Base-by-base conservation (phyloP, 495 filamentous ascomycete genomes). In the Penicillium paxilli region DNA sequence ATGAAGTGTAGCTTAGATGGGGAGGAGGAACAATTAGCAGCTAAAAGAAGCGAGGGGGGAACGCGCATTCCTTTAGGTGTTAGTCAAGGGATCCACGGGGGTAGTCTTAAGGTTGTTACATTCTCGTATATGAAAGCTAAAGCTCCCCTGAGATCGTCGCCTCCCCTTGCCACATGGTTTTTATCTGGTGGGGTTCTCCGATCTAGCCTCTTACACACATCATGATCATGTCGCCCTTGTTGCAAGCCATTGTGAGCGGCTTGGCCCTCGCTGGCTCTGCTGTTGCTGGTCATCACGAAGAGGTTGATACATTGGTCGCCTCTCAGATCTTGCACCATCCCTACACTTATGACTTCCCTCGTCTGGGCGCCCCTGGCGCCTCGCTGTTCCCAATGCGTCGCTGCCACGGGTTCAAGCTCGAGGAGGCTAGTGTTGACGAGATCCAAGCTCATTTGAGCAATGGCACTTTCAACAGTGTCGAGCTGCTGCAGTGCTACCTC, bases 401-500 rank as follows among this genome's bases (percentile, higher is more conserved):
- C 9, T 90, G 87, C 67, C 70, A 81, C 49, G 80, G 80, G 21
- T 68, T 88, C 55, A 72, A 75, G 37, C 69, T 90, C 25, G 85
- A 87, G 65, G 87, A 90, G 58, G 78, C 84, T 11, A 77, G 71
- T 25, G 80, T 84, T 28, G 82, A 84, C 60, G 65, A 79, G 12
- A 69, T 85, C 32, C 82, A 85, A 57, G 50, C 51, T 6, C 60
- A 64, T 2, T 64, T 84, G 64, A 50, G 26, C 40, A 55, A 63
- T 6, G 74, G 77, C 0, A 64, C 54, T 10, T 65, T 85, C 54
- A 83, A 72, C 9, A 74, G 73, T 35, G 71, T 75, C 20, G 62
- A 82, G 41, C 64, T 85, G 24, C 61, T 80, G 21, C 55, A 65
- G 25, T 85, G 82, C 62, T 85, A 83, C 59, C 57, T 79, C 35